phyloP scores from a whole-genome alignment of 768 basidiomycete species.

The Postia placenta region DNA sequence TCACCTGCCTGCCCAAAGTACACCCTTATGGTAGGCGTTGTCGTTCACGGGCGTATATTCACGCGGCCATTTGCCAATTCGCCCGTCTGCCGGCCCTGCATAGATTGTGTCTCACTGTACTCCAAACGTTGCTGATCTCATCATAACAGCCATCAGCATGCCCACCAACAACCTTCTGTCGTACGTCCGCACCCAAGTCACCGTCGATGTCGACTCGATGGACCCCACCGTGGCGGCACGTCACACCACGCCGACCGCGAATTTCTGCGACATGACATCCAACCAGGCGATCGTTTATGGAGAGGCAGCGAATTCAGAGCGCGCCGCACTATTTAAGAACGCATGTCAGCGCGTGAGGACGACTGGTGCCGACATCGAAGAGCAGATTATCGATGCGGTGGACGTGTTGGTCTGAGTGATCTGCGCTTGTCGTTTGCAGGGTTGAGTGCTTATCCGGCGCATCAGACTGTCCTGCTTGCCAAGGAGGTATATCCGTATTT shows the following conservation, averaged over 20 bases:
- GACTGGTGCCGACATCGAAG: conserved; percentile 15
- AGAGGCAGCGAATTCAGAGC: conserved; percentile 28
- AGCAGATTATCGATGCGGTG: conserved; percentile 29
- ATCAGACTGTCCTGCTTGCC: conserved; percentile 38
- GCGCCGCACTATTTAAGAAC: conserved; percentile 24
- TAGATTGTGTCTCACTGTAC: too few relatives aligned
- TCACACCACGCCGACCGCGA: conserved; percentile 20
- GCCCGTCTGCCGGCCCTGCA: too few relatives aligned
- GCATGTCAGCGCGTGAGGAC: conserved; percentile 24
- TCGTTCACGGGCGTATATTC: too few relatives aligned
- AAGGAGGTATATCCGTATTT: conserved; percentile 36
- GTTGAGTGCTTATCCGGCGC: not conserved
- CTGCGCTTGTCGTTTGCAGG: not conserved
- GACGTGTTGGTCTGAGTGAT: conserved; percentile 31
- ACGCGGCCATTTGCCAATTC: not conserved
- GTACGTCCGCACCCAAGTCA: conserved; percentile 28
- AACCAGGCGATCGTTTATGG: conserved; percentile 41
- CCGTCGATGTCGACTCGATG: conserved; percentile 46
- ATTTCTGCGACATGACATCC: conserved; percentile 44
- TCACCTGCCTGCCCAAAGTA: too few relatives aligned
- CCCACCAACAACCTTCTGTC: conserved; percentile 26
- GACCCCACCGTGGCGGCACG: conserved; percentile 33
- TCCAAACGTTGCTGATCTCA: too few relatives aligned
- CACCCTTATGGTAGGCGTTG: too few relatives aligned
- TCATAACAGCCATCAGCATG: too few relatives aligned